Base-by-base conservation (phyloP, 139 green algal species). In the Chlorella sp. region DNA sequence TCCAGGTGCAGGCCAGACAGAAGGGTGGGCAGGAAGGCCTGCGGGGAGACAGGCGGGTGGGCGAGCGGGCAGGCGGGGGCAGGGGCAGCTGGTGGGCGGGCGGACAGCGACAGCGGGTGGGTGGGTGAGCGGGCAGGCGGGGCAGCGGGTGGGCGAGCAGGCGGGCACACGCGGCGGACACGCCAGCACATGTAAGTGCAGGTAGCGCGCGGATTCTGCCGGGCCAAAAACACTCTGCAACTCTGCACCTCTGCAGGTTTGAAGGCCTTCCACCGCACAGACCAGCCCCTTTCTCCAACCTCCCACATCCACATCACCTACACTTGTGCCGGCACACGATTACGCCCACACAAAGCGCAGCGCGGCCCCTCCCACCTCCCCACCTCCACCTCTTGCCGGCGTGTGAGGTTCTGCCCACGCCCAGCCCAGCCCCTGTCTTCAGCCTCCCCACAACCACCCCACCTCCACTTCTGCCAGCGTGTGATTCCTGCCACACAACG, bases 1-100 rank as follows among this genome's bases (percentile, higher is more conserved):
- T 99, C 96, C 15, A 98, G 32, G 92, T 97, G 95, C 81, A 93
- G 92, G 22, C 82, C 83, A 40, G 82, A 39, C 85, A 97, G 87
- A 71, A 97, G 53, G 57, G 71, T 28, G 69, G 73, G 37, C 19
- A 90, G 86, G 85, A 91, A 93, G 16, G 34, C 84, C 89, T 85
- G 79, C 30, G 30, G n/a, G n/a, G 28, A n/a, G n/a, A 1, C 68
- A 76, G n/a, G 24, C 64, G 24, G 24, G 64, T 2, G 24, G 48
- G 7, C 5, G 48, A n/a, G n/a, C n/a, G 48, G 48, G 48, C 48
- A 57, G 48, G 48, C 48, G 9, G 48, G 48, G 48, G 48, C 48
- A 57, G 48, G 7, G 9, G 48, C 7, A 57, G 64, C 64, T 30
- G 64, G n/a, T n/a, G n/a, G n/a, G n/a, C n/a, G n/a, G n/a, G n/a